phyloP scores from a whole-genome alignment of 2,329 filamentous ascomycete species.

The Orbilia brochopaga region DNA sequence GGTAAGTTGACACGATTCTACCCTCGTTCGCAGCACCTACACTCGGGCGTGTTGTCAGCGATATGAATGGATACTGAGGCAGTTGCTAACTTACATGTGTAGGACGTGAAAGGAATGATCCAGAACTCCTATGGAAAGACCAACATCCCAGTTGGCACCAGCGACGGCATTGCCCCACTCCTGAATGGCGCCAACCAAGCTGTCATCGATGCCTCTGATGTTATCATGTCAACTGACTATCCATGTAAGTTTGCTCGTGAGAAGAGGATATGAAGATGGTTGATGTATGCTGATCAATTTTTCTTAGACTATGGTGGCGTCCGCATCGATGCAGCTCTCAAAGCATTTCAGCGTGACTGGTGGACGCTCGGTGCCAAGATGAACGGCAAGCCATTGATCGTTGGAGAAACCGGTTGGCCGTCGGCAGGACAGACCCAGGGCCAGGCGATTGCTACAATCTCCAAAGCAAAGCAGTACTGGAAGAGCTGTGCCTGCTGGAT shows the following conservation, averaged over 20 bases:
- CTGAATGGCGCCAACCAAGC: constrained; percentile 66
- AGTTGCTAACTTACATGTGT: constrained; percentile 3
- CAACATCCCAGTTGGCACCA: constrained; percentile 67
- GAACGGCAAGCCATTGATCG: constrained; percentile 64
- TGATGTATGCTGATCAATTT: constrained; percentile 21
- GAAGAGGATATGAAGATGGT: neutral
- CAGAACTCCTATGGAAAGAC: constrained; percentile 59
- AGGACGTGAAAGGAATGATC: constrained; percentile 64
- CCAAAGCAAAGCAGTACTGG: constrained; percentile 71
- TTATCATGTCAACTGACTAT: constrained; percentile 46
- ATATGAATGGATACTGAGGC: constrained; percentile 54
- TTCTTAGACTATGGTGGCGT: constrained; percentile 46
- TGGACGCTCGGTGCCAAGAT: constrained; percentile 45
- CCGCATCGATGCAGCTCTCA: constrained; percentile 30
- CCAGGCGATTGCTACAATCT: constrained; percentile 63
- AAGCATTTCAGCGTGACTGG: constrained; percentile 41
- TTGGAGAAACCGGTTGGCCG: constrained; percentile 73
- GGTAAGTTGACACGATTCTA: constrained; percentile 8
- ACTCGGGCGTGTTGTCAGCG: constrained; percentile 55
- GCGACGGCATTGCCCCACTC: constrained; percentile 73
- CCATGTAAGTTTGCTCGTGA: constrained; percentile 36
- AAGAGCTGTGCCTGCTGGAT: constrained; percentile 66
- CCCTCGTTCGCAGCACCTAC: constrained; percentile 32
- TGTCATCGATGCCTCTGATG: constrained; percentile 68
- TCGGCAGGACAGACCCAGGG: constrained; percentile 64